Evolutionary conservation across 768 basidiomycete species (phyloP).

Genomic region (Mycena sanguinolenta): DNA sequence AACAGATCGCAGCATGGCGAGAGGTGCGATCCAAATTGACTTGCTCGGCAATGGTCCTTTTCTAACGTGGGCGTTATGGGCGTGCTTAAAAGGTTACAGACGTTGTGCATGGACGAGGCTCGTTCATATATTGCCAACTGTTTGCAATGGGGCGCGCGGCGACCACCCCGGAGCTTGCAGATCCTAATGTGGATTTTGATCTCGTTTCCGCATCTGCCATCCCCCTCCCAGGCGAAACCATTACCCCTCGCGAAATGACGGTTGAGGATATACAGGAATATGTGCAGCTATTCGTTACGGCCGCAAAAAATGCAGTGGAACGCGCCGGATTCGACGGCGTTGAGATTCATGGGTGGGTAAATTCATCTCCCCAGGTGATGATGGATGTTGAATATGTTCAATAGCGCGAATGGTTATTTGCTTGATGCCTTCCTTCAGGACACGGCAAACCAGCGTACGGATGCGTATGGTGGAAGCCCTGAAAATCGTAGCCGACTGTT

Average conservation of each 20-base stretch:
- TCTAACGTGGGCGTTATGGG: neutral
- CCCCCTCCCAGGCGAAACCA: conserved; percentile 18
- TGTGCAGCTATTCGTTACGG: conserved; percentile 6
- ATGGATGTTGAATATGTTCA: neutral
- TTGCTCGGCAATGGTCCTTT: neutral
- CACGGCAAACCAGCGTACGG: conserved; percentile 22
- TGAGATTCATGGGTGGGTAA: conserved; percentile 14
- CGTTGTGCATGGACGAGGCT: conserved; percentile 14
- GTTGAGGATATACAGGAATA: conserved; percentile 21
- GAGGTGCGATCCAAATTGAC: neutral
- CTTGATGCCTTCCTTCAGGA: conserved; percentile 21
- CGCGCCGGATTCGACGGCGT: conserved; percentile 23
- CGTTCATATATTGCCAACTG: conserved; percentile 23
- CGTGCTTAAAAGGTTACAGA: conserved; percentile 26
- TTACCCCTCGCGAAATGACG: conserved; percentile 12
- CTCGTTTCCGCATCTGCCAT: conserved; percentile 22
- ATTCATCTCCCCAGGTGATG: too few species aligned
- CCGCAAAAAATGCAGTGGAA: conserved; percentile 16
- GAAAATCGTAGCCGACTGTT: conserved; percentile 22
- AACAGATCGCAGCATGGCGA: conserved; percentile 16
- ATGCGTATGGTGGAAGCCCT: conserved; percentile 22
- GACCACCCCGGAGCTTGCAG: conserved; percentile 8
- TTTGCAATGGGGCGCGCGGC: conserved; percentile 24
- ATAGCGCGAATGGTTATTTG: conserved; percentile 24
- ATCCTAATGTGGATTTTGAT: conserved; percentile 23